Conservation (phyloP, 225 moss, liverwort and hornwort genomes). For the Takakia lepidozioides region DNA sequence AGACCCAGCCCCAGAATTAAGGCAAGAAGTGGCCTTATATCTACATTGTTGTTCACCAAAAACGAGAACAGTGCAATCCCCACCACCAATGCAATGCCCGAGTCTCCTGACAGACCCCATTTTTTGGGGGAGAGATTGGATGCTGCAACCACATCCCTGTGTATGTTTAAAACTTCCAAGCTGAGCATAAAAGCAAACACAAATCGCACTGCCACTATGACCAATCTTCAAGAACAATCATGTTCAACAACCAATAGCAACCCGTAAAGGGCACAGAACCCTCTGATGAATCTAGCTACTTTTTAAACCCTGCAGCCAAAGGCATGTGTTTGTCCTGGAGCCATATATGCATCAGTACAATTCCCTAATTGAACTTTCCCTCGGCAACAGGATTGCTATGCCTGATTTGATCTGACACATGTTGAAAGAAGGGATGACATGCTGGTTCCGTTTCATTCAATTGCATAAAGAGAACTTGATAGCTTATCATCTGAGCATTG, state of each 20-base stretch:
- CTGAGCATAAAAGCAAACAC: background rate
- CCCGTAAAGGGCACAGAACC: too few relatives aligned
- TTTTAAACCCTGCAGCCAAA: too few relatives aligned
- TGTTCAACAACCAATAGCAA: background rate
- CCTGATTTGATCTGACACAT: too few relatives aligned
- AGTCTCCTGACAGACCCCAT: constrained; percentile 75
- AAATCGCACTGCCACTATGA: background rate
- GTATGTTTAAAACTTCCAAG: background rate
- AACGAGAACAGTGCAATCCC: constrained; percentile 62
- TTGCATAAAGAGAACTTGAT: too few relatives aligned
- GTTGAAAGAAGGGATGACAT: background rate
- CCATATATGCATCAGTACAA: too few relatives aligned
- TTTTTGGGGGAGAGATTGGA: constrained; percentile 92
- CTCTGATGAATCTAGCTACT: too few relatives aligned
- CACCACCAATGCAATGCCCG: constrained; percentile 46
- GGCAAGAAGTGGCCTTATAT: constrained; percentile 55
- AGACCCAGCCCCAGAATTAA: constrained; percentile 58
- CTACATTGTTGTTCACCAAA: constrained; percentile 58
- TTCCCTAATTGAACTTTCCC: too few relatives aligned
- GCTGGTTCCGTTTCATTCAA: too few relatives aligned
- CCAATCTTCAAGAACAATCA: too few relatives aligned
- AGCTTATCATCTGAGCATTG: too few relatives aligned
- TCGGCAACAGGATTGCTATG: too few relatives aligned
- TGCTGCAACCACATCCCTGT: constrained; percentile 36
- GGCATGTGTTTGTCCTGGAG: too few relatives aligned